Evolutionary conservation across 164 flowering plant genomes (phyloP), one percentile per base, ranked within the genome.

Genomic region (grape (Vitis vinifera)): DNA sequence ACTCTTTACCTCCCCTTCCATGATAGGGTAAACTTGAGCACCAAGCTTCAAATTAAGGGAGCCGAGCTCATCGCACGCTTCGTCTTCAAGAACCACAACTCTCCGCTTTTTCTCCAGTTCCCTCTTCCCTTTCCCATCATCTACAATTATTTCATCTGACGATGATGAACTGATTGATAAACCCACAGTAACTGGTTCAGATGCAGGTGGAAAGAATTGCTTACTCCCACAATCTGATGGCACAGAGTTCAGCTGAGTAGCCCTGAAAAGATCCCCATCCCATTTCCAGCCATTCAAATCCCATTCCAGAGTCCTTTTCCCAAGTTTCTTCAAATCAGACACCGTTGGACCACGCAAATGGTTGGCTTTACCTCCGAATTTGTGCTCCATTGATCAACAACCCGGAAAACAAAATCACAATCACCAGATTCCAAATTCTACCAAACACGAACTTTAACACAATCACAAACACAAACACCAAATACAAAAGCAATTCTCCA

Each of bases 221-320:
- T 74, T 79, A 51, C 81, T 79, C 66, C 68, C 65, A 59, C 80
- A 73, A 75, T 84, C 86, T 1, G 76, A 59, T 5, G 88, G 76
- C 3, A 49, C 73, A 0, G 86, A 29, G 69, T 82, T 82, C 71
- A 84, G 72, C 8, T 81, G 86, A 9, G 56, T 82, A 23, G 94
- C 94, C 15, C 76, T 61, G 66, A 86, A 87, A 51, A 85, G 83
- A 84, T 88, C 85, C 0, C 93, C 93, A 71, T 91, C 97, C 97
- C 97, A 91, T 74, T 78, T 86, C 94, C 97, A 91, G 65, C 86
- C 88, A 82, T 89, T 85, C 79, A 87, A 83, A 73, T 89, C 83
- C 97, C 97, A 91, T n/a, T 88, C 90, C 56, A 78, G 17, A 62
- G 71, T 79, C 84, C 67, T 88, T 75, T 80, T 87, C 55, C 85